phyloP scores from a whole-genome alignment of 176 grass and related monocot species.

The Zoysia pacifica region DNA sequence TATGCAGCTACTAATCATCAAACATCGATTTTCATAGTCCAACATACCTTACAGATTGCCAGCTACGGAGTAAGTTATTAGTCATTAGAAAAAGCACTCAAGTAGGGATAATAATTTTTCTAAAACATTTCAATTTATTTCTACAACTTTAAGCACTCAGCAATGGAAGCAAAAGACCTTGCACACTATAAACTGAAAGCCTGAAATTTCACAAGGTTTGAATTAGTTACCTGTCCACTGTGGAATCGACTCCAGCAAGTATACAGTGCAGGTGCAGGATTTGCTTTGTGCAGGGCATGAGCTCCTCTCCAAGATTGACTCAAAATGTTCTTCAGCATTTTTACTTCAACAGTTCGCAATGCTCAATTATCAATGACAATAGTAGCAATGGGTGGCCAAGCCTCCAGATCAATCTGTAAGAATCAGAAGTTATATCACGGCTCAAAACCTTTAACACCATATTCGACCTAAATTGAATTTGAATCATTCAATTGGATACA shows the following conservation, averaged over 20 bases:
- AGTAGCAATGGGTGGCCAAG: background rate
- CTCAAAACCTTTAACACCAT: background rate
- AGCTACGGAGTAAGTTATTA: background rate
- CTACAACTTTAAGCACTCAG: background rate
- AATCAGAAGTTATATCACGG: background rate
- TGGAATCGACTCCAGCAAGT: constrained; percentile 54
- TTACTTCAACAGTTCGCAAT: background rate
- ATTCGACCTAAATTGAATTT: background rate
- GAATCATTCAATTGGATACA: background rate
- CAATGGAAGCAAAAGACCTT: background rate
- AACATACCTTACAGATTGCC: background rate
- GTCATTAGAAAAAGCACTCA: background rate
- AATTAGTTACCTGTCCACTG: constrained; percentile 43
- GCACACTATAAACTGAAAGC: background rate
- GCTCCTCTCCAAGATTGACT: constrained; percentile 48
- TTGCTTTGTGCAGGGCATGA: constrained; percentile 10
- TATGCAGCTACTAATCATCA: background rate
- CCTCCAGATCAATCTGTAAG: background rate
- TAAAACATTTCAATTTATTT: background rate
- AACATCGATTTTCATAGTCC: background rate
- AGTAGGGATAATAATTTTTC: background rate
- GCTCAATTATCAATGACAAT: background rate
- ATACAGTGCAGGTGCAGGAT: constrained; percentile 20
- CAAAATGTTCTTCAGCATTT: constrained; percentile 57
- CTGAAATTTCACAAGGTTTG: background rate